phyloP scores from a whole-genome alignment of 2,329 filamentous ascomycete genomes.

The Escovopsis sp. region DNA sequence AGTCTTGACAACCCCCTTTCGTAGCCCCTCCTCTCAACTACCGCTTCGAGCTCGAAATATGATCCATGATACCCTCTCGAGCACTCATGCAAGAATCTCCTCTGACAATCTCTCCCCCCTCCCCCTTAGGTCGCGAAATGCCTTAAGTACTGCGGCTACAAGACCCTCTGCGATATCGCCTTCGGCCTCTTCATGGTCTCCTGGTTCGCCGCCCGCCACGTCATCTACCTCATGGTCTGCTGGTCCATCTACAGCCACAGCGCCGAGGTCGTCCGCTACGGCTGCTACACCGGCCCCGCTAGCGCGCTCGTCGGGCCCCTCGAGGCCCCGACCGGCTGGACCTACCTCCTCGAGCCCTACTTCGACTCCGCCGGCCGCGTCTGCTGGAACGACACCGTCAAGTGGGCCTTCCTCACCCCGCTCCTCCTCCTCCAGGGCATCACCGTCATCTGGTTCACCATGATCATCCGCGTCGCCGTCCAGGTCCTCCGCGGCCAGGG shows the following conservation, averaged over 20 bases:
- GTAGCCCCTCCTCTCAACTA: not conserved
- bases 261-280: conserved; percentile 45
- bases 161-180: conserved; percentile 60
- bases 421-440: conserved; percentile 68
- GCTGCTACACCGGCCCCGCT: conserved; percentile 54
- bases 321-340: conserved; percentile 32
- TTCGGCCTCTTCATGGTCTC: conserved; percentile 77
- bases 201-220: conserved; percentile 74
- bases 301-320: conserved; percentile 40
- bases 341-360: conserved; percentile 62
- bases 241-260: conserved; percentile 66
- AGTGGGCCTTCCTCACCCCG: conserved; percentile 61
- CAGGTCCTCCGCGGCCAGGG: conserved; percentile 62
- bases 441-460: conserved; percentile 74
- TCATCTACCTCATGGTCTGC: conserved; percentile 64
- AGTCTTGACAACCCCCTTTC: too few relatives aligned
- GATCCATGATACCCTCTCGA: too few relatives aligned
- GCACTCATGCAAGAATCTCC: too few relatives aligned
- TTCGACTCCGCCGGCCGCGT: conserved; percentile 55
- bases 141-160: conserved; percentile 75
- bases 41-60: not conserved
- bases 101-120: too few relatives aligned
- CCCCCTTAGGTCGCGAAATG: conserved; percentile 64
- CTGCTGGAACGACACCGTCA: conserved; percentile 64
- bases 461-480: conserved; percentile 74